Conservation (phyloP, 2,329 filamentous ascomycete species). For the Fusarium sp. region DNA sequence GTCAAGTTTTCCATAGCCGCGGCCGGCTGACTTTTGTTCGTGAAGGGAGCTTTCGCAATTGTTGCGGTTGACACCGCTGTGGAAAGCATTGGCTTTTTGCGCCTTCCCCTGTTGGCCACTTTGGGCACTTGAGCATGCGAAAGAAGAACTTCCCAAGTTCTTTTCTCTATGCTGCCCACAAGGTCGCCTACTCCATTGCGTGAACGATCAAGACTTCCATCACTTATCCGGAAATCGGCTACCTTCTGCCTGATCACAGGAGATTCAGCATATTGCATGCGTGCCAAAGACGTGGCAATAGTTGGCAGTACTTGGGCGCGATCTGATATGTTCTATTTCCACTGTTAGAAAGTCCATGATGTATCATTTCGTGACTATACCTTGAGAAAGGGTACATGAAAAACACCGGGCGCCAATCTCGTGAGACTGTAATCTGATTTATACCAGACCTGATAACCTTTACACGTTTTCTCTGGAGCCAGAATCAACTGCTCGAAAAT, state of each 20-base stretch:
- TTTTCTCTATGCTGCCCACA: conserved; percentile 31
- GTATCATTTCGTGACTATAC: conserved; percentile 34
- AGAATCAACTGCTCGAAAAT: conserved; percentile 45
- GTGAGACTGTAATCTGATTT: conserved; percentile 41
- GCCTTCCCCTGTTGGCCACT: neutral
- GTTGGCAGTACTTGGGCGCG: conserved; percentile 44
- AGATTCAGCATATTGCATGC: conserved; percentile 52
- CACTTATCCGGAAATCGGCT: conserved; percentile 1
- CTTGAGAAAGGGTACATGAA: conserved; percentile 51
- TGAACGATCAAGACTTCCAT: neutral
- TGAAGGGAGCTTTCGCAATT: too few relatives aligned
- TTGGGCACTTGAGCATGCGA: conserved; percentile 24
- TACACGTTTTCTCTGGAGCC: conserved; percentile 39
- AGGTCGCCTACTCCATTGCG: neutral
- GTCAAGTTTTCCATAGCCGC: neutral
- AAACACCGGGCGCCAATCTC: conserved; percentile 51
- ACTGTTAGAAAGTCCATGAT: conserved; percentile 9
- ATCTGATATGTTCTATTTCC: conserved; percentile 41
- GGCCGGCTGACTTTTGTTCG: neutral
- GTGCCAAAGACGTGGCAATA: conserved; percentile 48
- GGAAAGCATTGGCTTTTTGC: neutral
- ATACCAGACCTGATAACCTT: conserved; percentile 35
- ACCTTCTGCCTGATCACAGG: conserved; percentile 49
- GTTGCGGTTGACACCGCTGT: neutral
- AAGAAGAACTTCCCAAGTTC: conserved; percentile 44